Percentiles rank a stretch among this genome's conserved stretches.
These are phyloP conservation scores for Hemisphaericaspora lyxosophila DNA, from an alignment of 1,139 yeast genomes.

Conservation along the genomic window DNA sequence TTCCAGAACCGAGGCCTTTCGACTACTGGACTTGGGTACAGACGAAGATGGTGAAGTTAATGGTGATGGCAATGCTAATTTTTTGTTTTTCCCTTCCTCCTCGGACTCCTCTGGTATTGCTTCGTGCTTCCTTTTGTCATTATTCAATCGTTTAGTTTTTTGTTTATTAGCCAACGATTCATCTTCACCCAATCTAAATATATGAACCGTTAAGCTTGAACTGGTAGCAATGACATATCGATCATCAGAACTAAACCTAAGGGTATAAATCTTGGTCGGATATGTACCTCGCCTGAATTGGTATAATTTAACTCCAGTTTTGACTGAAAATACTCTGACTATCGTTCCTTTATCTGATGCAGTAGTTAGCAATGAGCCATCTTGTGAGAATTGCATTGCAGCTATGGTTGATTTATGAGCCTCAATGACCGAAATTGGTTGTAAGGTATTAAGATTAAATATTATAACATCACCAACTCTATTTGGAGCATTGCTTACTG, in stretches of 20 bases:
- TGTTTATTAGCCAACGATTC: conserved; percentile 50
- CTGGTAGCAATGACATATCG: conserved; percentile 78
- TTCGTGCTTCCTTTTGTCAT: conserved; percentile 22
- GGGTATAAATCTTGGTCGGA: conserved; percentile 83
- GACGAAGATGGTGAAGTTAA: not conserved
- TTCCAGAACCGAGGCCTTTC: conserved; percentile 7
- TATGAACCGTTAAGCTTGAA: conserved; percentile 90
- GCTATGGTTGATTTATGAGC: conserved; percentile 91
- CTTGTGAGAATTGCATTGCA: conserved; percentile 71
- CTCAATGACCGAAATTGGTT: conserved; percentile 85
- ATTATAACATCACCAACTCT: conserved; percentile 86
- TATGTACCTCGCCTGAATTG: conserved; percentile 95
- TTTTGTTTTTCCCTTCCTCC: conserved; percentile 4
- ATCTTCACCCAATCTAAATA: conserved; percentile 70
- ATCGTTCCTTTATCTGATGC: conserved; percentile 97
- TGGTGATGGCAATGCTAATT: not conserved
- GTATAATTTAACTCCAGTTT: conserved; percentile 75
- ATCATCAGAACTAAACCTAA: conserved; percentile 77
- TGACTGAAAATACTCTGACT: conserved; percentile 81
- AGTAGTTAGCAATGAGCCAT: conserved; percentile 84
- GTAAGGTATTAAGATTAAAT: conserved; percentile 72
- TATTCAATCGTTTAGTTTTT: conserved; percentile 27
- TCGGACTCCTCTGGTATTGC: conserved; percentile 32
- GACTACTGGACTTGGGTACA: conserved; percentile 4
- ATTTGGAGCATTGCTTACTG: conserved; percentile 46